Conservation (phyloP, 257 asterid species). For the Apocynum venetum region DNA sequence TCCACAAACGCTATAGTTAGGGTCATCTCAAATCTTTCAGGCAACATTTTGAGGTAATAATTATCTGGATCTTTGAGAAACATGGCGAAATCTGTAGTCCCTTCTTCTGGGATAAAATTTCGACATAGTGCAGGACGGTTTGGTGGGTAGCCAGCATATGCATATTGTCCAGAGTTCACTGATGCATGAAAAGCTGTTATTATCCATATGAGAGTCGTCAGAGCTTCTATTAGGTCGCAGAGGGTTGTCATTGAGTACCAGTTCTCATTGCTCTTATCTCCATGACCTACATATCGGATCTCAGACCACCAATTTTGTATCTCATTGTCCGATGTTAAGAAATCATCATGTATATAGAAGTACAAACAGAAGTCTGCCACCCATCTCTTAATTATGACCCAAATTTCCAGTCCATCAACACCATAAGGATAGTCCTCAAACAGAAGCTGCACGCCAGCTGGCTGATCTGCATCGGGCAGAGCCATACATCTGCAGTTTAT, state of each 20-base stretch:
- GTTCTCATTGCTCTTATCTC: constrained; percentile 34
- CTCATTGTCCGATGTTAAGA: constrained; percentile 37
- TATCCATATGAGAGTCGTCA: constrained; percentile 47
- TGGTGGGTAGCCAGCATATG: constrained; percentile 42
- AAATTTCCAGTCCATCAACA: constrained; percentile 49
- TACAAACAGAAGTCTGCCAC: constrained; percentile 32
- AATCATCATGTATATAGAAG: constrained; percentile 35
- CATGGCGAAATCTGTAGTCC: constrained; percentile 49
- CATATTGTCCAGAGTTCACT: constrained; percentile 39
- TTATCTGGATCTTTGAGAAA: constrained; percentile 40
- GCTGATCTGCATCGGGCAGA: constrained; percentile 24
- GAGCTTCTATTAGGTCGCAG: constrained; percentile 30
- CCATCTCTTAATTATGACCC: constrained; percentile 48
- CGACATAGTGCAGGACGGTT: constrained; percentile 36
- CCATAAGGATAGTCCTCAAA: constrained; percentile 50
- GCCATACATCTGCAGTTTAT: constrained; percentile 41
- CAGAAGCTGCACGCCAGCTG: constrained; percentile 39
- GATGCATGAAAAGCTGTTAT: constrained; percentile 45
- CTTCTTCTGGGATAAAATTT: constrained; percentile 40
- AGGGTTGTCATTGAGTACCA: constrained; percentile 41
- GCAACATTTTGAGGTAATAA: constrained; percentile 38
- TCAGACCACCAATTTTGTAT: constrained; percentile 54
- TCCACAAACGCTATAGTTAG: constrained; percentile 38
- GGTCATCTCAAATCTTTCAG: constrained; percentile 35
- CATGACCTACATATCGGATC: constrained; percentile 39